Evolutionary conservation across 768 basidiomycete species (phyloP), one percentile per base, ranked within the genome.

Genomic region (Trichaptum fuscoviolaceum): DNA sequence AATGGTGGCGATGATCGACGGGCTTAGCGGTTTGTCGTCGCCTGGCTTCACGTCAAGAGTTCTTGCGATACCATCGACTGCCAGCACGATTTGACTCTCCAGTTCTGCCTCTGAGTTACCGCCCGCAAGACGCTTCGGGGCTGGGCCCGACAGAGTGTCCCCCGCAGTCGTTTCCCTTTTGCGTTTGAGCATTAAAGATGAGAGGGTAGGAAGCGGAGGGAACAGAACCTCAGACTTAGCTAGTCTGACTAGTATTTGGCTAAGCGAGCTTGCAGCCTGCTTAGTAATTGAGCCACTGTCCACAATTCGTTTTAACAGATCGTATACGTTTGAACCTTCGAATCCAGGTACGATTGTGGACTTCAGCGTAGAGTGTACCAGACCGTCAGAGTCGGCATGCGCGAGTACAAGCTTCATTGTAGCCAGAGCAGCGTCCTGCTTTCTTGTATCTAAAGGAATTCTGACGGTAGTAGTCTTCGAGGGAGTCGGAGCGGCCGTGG

Each of bases 201-300:
- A 23, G 10, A 61, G 30, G 8, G 59, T 25, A 17, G 59, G 84
- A 67, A 90, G 79, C 20, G 80, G 84, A 1, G 86, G 83, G 72
- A 93, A 92, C 7, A 92, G 82, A 10, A 75, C 72, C 61, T 88
- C 87, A 0, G 88, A 90, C 65, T 85, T 80, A 8, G 90, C 90
- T 36, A 93, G 78, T 12, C 83, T 78, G 42, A 93, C 81, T n/a
- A 92, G 75, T 23, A 83, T 74, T 62, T 85, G 85, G 69, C 88
- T 86, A 65, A 93, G 77, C 1, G 81, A 80, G 67, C 81, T 79
- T 35, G 88, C 85, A 57, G 84, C 76, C 15, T 80, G 80, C 69
- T 83, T 87, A 2, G 83, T 73, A 24, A 92, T 80, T 25, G 73
- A 75, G 10, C 84, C 82, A 25, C 81, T 75, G 17, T 75, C 72